Conservation (phyloP, 176 grass and related monocot species). For the Oryza australiensis region DNA sequence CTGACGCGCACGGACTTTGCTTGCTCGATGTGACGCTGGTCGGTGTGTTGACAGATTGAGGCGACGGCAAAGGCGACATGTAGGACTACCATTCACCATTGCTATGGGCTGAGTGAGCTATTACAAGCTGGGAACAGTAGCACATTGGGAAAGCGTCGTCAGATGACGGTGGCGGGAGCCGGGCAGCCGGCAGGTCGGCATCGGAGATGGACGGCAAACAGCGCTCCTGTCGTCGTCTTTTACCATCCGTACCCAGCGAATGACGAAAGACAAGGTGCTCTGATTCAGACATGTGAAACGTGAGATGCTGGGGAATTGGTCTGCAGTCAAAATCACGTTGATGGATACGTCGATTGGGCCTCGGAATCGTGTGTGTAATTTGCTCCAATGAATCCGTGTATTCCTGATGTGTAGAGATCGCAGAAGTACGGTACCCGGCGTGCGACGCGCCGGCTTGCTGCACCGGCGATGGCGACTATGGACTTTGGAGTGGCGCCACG, state of each 20-base stretch:
- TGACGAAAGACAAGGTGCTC: neutral
- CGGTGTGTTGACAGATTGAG: neutral
- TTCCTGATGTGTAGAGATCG: too few relatives aligned
- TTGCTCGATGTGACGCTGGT: neutral
- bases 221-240: neutral
- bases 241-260: neutral
- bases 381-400: neutral
- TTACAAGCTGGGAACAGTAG: neutral
- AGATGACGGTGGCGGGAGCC: neutral
- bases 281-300: neutral
- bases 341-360: neutral
- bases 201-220: constrained; percentile 10
- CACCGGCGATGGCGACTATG: too few relatives aligned
- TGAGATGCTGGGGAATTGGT: neutral
- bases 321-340: constrained; percentile 4
- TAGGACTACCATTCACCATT: neutral
- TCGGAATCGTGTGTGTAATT: neutral
- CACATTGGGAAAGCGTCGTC: neutral
- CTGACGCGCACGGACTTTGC: neutral
- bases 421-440: too few relatives aligned
- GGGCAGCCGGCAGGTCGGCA: constrained; percentile 22
- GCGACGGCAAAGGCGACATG: neutral
- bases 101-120: too few relatives aligned
- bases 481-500: too few relatives aligned
- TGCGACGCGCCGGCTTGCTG: too few relatives aligned